Base-by-base conservation (phyloP, 2,329 filamentous ascomycete species). In the Penicillium decumbens region DNA sequence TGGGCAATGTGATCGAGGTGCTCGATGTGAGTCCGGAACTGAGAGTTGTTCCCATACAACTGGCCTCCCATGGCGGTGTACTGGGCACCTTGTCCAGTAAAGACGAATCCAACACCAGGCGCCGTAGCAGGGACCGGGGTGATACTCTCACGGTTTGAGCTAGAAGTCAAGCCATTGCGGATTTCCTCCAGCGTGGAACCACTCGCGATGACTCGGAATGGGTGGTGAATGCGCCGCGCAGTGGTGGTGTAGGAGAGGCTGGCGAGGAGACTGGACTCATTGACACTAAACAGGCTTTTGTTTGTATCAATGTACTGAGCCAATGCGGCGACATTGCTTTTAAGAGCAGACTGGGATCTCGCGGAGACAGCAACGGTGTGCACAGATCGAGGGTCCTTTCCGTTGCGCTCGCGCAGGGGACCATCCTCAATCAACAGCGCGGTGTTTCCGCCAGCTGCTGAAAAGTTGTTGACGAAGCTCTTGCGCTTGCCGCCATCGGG, bases 371-470 rank as follows among this genome's bases (percentile, higher is more conserved):
- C 72, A 32, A 87, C 71, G n/a, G 82, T 64, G 43, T 87, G 80
- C 1, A 74, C 72, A n/a, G 68, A 70, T 18, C 84, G 77, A 6
- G 79, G 72, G 54, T 87, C 82, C 13, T 43, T 33, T 13, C 35
- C 2, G 56, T 49, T 9, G 55, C 60, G 9, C 58, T 60, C 45
- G 29, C 10, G 60, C 62, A 49, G 58, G 60, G 48, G 66, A 65
- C 43, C 80, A 53, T 87, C 84, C 61, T 87, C 81, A 1, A 88
- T 60, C 6, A 88, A 66, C 23, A 88, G 65, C 13, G 82, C 80
- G 1, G 84, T 87, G 67, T 89, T 89, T 29, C 85, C 85, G 56
- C 85, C 85, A 45, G 85, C 83, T 6, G 85, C 85, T 54, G 80
- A 81, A 63, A 87, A 88, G 70, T 86, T 87, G 72, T 88, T 88